Conservation (phyloP, 805 yeast species). For the Schwanniomyces pseudopolymorphus region DNA sequence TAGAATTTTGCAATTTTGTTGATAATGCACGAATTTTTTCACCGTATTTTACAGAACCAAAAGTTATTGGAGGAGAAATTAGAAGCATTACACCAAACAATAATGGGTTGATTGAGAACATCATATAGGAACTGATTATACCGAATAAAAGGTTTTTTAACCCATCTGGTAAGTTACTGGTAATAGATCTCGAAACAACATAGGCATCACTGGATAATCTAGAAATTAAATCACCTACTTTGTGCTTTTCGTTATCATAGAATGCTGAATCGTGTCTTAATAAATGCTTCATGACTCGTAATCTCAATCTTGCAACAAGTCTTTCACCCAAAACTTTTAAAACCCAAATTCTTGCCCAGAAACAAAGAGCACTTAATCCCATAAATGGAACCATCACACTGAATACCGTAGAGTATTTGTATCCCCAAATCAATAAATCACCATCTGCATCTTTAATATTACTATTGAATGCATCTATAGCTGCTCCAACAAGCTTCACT, state of each 20-base stretch:
- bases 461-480: conserved; percentile 42
- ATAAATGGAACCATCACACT: conserved; percentile 44
- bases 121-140: conserved; percentile 42
- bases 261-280: conserved; percentile 42
- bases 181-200: conserved; percentile 44
- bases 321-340: conserved; percentile 42
- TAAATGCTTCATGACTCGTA: conserved; percentile 41
- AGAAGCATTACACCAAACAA: conserved; percentile 44
- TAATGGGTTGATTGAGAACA: conserved; percentile 42
- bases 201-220: conserved; percentile 46
- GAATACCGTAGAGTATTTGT: conserved; percentile 40
- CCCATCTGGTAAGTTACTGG: conserved; percentile 45
- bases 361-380: conserved; percentile 42
- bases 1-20: conserved; percentile 42
- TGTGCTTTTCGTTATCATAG: conserved; percentile 43
- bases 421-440: conserved; percentile 43
- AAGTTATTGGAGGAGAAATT: conserved; percentile 45
- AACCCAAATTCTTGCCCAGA: conserved; percentile 49
- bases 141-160: conserved; percentile 44
- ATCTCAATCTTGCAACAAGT: conserved; percentile 42
- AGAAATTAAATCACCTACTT: conserved; percentile 46
- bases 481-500: conserved; percentile 43
- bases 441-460: conserved; percentile 37
- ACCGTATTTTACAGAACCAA: conserved; percentile 47
- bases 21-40: conserved; percentile 42